Evolutionary conservation across 1,284 basidiomycete genomes (phyloP).

Genomic region (Rhodotorula sp.): DNA sequence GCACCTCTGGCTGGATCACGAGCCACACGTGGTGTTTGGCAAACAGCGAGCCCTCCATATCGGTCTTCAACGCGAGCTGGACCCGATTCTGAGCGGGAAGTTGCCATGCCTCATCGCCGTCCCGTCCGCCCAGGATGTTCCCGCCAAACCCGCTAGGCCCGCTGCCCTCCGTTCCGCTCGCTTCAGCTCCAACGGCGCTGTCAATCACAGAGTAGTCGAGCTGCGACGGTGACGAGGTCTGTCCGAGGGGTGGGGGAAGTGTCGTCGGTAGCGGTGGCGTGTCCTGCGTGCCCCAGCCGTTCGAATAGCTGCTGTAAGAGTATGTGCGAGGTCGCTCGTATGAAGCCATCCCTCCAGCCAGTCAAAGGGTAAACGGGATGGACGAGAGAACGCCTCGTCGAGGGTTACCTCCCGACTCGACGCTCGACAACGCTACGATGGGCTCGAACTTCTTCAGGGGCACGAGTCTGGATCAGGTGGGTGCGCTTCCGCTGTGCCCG

Average conservation of each 20-base stretch:
- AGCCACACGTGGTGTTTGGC: constrained; percentile 31
- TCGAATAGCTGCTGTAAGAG: too few relatives aligned
- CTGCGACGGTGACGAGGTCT: neutral
- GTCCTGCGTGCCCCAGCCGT: too few relatives aligned
- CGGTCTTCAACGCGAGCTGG: constrained; percentile 11
- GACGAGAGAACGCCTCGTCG: too few relatives aligned
- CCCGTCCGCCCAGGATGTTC: neutral
- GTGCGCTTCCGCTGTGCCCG: too few relatives aligned
- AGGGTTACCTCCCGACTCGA: neutral
- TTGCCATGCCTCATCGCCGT: constrained; percentile 14
- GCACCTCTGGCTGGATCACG: constrained; percentile 13
- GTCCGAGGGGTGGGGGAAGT: neutral
- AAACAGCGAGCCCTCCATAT: constrained; percentile 23
- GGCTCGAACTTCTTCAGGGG: constrained; percentile 6
- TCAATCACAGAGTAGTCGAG: neutral
- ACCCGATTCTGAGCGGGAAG: constrained; percentile 7
- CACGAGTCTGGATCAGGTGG: neutral
- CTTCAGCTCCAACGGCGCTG: too few relatives aligned
- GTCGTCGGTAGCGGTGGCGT: neutral
- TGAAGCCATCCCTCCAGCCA: too few relatives aligned
- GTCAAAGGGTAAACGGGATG: too few relatives aligned
- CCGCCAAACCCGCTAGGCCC: neutral
- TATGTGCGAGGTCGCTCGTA: too few relatives aligned
- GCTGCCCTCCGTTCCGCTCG: too few relatives aligned
- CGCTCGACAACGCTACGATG: neutral